Conservation (phyloP, 495 filamentous ascomycete genomes). For the Podospora tetraspora region DNA sequence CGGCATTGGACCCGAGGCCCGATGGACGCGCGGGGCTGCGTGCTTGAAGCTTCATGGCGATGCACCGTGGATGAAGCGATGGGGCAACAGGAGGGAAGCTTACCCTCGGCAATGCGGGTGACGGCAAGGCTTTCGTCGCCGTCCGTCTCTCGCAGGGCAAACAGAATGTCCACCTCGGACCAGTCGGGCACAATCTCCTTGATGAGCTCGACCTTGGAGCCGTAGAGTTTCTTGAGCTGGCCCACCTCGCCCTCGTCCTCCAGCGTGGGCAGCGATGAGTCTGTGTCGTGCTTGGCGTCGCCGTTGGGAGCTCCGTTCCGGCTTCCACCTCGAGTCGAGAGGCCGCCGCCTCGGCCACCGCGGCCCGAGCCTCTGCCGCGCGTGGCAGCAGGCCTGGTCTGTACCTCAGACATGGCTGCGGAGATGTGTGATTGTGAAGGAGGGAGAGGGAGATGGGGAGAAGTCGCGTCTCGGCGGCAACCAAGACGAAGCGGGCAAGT, state of each 20-base stretch:
- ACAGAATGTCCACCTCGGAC: slow-evolving; percentile 87
- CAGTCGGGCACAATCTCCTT: slow-evolving; percentile 89
- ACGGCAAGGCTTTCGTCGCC: slow-evolving; percentile 81
- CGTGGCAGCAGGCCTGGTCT: slow-evolving; percentile 63
- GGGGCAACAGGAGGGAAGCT: slow-evolving; percentile 17
- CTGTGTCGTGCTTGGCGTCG: slow-evolving; percentile 56
- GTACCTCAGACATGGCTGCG: slow-evolving; percentile 84
- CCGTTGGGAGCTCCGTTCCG: slow-evolving; percentile 45
- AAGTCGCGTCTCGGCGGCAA: slow-evolving; percentile 41
- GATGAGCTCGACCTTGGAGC: slow-evolving; percentile 63
- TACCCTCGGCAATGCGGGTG: slow-evolving; percentile 89
- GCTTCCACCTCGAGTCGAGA: slow-evolving; percentile 67
- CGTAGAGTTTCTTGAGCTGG: slow-evolving; percentile 84
- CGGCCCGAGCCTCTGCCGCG: slow-evolving; percentile 41
- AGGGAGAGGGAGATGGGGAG: slow-evolving; percentile 32
- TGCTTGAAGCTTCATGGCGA: not conserved
- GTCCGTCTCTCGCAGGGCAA: slow-evolving; percentile 84
- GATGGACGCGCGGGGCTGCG: no score
- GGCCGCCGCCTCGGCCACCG: slow-evolving; percentile 73
- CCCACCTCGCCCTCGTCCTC: slow-evolving; percentile 90
- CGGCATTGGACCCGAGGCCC: not conserved
- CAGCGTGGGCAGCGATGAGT: slow-evolving; percentile 43
- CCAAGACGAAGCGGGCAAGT: slow-evolving; percentile 16
- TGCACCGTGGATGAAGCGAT: not conserved
- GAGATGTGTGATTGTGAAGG: slow-evolving; percentile 32